A percentile compares a stretch with the other conserved stretches of the same genome.
phyloP scores from a whole-genome alignment of 2,329 filamentous ascomycete species.

The Chrysoporthe puriensis region DNA sequence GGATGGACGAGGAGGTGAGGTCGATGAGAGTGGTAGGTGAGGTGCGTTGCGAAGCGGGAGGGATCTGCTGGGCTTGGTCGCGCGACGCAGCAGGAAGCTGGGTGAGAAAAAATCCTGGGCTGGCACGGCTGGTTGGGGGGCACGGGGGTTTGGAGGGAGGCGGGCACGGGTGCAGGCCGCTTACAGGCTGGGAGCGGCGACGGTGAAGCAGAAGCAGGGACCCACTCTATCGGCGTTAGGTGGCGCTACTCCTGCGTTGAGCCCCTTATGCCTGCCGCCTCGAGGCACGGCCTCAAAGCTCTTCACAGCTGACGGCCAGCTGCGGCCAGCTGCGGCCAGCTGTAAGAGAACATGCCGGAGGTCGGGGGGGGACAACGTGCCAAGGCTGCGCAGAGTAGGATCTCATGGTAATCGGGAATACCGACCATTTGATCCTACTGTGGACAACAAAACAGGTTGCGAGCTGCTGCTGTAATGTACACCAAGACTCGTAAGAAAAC shows the following conservation, averaged over 20 bases:
- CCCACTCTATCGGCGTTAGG: neutral
- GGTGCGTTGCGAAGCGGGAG: conserved; percentile 22
- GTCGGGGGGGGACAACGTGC: too few species aligned
- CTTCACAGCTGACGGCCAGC: conserved; percentile 7
- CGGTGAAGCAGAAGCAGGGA: neutral
- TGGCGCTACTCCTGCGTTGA: neutral
- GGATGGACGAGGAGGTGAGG: conserved; percentile 14
- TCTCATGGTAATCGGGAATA: too few species aligned
- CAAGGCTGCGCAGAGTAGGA: neutral
- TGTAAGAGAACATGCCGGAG: neutral
- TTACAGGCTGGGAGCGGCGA: neutral
- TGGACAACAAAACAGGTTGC: neutral
- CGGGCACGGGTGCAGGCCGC: conserved; percentile 3
- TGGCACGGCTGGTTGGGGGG: neutral
- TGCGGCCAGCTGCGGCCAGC: conserved; percentile 11
- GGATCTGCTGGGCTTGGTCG: conserved; percentile 27
- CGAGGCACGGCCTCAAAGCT: neutral
- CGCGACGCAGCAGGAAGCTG: conserved; percentile 20
- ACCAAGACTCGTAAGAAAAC: neutral
- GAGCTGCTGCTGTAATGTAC: conserved; percentile 15
- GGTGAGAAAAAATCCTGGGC: conserved; percentile 25
- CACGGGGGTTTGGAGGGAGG: neutral
- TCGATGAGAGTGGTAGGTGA: conserved; percentile 16
- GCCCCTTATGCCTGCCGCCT: neutral
- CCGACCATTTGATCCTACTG: too few species aligned